Evolutionary conservation across 2,329 filamentous ascomycete species (phyloP).

Genomic region (Tolypocladium inflatum): DNA sequence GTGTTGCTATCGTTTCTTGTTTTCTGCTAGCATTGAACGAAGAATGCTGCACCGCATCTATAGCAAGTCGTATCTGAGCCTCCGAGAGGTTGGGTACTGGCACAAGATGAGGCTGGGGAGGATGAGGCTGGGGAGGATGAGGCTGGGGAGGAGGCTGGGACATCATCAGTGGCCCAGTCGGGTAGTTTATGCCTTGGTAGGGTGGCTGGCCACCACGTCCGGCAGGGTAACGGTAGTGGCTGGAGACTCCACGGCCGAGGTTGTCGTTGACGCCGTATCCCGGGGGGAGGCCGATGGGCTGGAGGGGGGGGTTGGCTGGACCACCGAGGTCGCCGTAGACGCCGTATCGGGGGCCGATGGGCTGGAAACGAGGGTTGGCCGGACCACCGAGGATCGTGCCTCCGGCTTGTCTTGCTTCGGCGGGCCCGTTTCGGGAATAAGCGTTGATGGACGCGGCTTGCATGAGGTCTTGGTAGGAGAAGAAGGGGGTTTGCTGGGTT

Average conservation of each 20-base stretch:
- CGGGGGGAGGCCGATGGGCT: neutral
- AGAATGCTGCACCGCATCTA: slow-evolving; percentile 45
- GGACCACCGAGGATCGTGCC: neutral
- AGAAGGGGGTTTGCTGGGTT: neutral
- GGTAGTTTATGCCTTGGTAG: neutral
- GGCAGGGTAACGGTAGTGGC: neutral
- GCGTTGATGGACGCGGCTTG: neutral
- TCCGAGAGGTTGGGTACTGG: slow-evolving; percentile 26
- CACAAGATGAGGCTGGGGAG: too few relatives aligned
- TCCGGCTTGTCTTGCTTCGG: neutral
- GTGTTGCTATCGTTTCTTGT: slow-evolving; percentile 1
- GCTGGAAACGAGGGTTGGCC: neutral
- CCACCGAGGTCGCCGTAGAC: neutral
- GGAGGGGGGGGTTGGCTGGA: neutral
- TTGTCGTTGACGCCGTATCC: neutral
- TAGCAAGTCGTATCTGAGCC: slow-evolving; percentile 52
- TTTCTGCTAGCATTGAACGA: slow-evolving; percentile 1
- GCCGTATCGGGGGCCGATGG: neutral
- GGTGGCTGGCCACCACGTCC: neutral
- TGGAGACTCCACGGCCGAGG: neutral
- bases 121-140: too few relatives aligned
- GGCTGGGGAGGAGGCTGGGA: too few relatives aligned
- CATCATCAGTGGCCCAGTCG: neutral
- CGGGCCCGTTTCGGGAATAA: neutral
- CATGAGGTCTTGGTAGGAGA: neutral